Evolutionary conservation across 495 filamentous ascomycete species (phyloP).

Genomic region (Xylaria scruposa): DNA sequence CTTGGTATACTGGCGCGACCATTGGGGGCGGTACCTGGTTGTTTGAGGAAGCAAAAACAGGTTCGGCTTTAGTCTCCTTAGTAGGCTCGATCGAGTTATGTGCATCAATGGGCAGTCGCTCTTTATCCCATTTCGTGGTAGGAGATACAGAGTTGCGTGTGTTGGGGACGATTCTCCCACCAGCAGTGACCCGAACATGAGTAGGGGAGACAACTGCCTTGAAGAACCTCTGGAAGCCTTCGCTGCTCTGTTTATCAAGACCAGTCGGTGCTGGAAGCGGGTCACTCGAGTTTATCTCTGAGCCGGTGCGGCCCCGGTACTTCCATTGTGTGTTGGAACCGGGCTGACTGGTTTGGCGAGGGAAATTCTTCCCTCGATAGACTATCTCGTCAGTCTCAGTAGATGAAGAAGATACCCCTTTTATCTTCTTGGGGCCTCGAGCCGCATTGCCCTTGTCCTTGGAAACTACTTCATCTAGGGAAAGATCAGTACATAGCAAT

Average conservation of each 20-base stretch:
- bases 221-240: slow-evolving; percentile 64
- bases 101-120: slow-evolving; percentile 32
- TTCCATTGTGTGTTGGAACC: slow-evolving; percentile 43
- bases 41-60: slow-evolving; percentile 3
- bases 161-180: slow-evolving; percentile 63
- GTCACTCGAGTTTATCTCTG: slow-evolving; percentile 42
- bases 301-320: slow-evolving; percentile 49
- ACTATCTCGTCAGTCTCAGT: slow-evolving; percentile 33
- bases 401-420: slow-evolving; percentile 34
- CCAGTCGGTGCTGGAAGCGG: slow-evolving; percentile 56
- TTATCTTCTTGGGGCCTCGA: slow-evolving; percentile 28
- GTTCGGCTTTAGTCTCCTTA: slow-evolving; percentile 27
- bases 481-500: not conserved
- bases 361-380: slow-evolving; percentile 35
- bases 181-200: slow-evolving; percentile 62
- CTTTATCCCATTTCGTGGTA: slow-evolving; percentile 49
- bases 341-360: slow-evolving; percentile 11
- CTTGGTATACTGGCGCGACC: slow-evolving; percentile 26
- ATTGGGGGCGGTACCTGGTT: slow-evolving; percentile 37
- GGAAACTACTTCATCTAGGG: slow-evolving; percentile 29
- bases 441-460: slow-evolving; percentile 27
- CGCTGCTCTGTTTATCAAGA: slow-evolving; percentile 52
- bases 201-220: slow-evolving; percentile 62
- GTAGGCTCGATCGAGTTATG: slow-evolving; percentile 28
- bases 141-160: slow-evolving; percentile 55